Evolutionary conservation across 2,329 filamentous ascomycete species (phyloP).

Genomic region (Fusarium hostae): DNA sequence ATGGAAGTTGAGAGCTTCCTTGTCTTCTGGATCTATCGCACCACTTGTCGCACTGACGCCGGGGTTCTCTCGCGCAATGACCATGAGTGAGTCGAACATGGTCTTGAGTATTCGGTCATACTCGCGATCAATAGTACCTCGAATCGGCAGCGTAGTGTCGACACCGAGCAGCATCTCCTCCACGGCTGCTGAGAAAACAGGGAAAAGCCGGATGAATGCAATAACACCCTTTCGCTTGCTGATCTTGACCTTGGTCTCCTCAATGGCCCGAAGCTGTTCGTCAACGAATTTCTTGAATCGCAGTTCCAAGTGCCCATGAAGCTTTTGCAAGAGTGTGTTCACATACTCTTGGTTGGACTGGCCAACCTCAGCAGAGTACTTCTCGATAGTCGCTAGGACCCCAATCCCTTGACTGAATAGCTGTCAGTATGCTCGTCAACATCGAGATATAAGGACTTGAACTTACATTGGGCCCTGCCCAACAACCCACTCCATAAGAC

Average conservation of each 20-base stretch:
- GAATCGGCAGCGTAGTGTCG: constrained; percentile 69
- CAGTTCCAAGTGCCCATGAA: constrained; percentile 78
- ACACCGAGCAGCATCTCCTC: constrained; percentile 81
- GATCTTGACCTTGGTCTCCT: constrained; percentile 98
- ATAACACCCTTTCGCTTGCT: constrained; percentile 99
- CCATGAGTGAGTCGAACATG: constrained; percentile 97
- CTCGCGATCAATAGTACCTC: constrained; percentile 83
- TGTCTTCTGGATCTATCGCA: constrained; percentile 78
- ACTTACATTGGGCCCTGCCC: constrained; percentile 83
- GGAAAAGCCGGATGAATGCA: constrained; percentile 93
- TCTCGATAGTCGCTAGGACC: constrained; percentile 82
- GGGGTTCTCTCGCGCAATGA: constrained; percentile 82
- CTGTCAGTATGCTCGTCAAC: constrained; percentile 23
- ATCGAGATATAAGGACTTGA: not conserved
- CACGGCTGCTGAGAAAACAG: constrained; percentile 81
- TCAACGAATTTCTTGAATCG: constrained; percentile 91
- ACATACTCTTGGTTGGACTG: constrained; percentile 96
- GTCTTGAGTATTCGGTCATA: constrained; percentile 90
- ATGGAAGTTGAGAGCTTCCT: constrained; percentile 96
- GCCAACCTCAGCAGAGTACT: constrained; percentile 80
- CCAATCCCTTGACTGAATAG: constrained; percentile 84
- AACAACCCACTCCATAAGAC: constrained; percentile 85
- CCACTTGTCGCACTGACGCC: constrained; percentile 57
- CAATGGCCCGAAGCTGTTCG: constrained; percentile 93
- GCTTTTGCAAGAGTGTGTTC: constrained; percentile 79